phyloP scores from a whole-genome alignment of 2,329 filamentous ascomycete genomes.

The Cladosporium sp. region DNA sequence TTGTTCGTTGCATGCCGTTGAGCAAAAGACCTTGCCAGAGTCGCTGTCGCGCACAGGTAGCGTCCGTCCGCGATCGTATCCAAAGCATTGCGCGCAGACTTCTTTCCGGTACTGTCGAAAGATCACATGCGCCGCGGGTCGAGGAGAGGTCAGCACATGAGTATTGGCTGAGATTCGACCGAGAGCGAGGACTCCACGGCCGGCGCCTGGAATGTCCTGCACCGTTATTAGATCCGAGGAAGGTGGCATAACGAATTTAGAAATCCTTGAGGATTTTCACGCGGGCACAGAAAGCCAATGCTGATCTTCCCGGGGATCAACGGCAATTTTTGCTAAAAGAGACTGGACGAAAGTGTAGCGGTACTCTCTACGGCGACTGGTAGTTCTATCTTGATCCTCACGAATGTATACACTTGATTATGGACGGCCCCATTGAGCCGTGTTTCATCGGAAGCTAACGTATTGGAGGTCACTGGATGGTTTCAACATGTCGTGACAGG shows the following conservation, averaged over 20 bases:
- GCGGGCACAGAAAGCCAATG: conserved; percentile 4
- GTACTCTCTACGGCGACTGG: not conserved
- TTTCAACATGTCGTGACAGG: not conserved
- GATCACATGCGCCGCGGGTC: conserved; percentile 45
- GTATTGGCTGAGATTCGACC: conserved; percentile 40
- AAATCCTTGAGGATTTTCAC: not conserved
- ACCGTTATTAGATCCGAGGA: conserved; percentile 39
- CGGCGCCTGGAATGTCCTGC: conserved; percentile 45
- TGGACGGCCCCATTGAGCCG: not conserved
- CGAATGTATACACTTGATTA: not conserved
- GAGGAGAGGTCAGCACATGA: conserved; percentile 41
- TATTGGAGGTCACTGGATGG: not conserved
- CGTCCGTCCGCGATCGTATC: conserved; percentile 48
- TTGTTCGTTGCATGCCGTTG: conserved; percentile 36
- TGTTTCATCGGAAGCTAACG: not conserved
- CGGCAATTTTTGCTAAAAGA: conserved; percentile 8
- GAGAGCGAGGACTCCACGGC: conserved; percentile 49
- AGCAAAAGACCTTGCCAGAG: conserved; percentile 49
- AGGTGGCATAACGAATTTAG: conserved; percentile 21
- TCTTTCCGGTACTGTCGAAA: conserved; percentile 51
- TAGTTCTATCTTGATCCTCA: not conserved
- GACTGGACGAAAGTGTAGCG: not conserved
- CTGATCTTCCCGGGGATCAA: conserved; percentile 8
- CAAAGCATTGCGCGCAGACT: conserved; percentile 52
- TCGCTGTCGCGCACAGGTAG: conserved; percentile 42